A percentile compares a stretch with the other conserved stretches of the same genome.
phyloP scores from a whole-genome alignment of 2,329 filamentous ascomycete species.

The Neofusicoccum cordaticola region DNA sequence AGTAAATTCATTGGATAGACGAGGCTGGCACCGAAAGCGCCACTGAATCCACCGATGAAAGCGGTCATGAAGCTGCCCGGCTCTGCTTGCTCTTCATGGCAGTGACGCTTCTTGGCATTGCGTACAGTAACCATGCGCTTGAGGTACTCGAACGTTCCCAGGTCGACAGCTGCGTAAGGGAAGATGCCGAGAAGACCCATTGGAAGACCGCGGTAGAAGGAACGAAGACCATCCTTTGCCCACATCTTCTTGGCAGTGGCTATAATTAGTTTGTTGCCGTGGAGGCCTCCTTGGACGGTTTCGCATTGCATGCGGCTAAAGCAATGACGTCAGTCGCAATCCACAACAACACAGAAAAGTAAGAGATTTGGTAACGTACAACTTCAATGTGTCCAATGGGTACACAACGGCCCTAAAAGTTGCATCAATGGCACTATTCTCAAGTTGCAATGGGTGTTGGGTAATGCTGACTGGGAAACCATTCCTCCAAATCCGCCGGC shows the following conservation, averaged over 20 bases:
- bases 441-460: slow-evolving; percentile 17
- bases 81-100: slow-evolving; percentile 75
- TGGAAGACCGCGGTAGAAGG: slow-evolving; percentile 87
- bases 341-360: neutral
- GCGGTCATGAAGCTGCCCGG: slow-evolving; percentile 82
- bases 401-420: slow-evolving; percentile 78
- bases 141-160: slow-evolving; percentile 90
- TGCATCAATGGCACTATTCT: slow-evolving; percentile 9
- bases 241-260: slow-evolving; percentile 87
- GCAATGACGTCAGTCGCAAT: slow-evolving; percentile 19
- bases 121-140: slow-evolving; percentile 71
- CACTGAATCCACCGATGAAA: slow-evolving; percentile 84
- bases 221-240: slow-evolving; percentile 66
- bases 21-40: slow-evolving; percentile 85
- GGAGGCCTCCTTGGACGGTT: slow-evolving; percentile 79
- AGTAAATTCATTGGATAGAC: slow-evolving; percentile 96
- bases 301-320: slow-evolving; percentile 83
- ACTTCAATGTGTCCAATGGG: slow-evolving; percentile 80
- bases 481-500: slow-evolving; percentile 90
- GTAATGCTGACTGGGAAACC: slow-evolving; percentile 71
- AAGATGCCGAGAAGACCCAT: slow-evolving; percentile 97
- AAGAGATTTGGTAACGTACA: slow-evolving; percentile 44
- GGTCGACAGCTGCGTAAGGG: slow-evolving; percentile 93
- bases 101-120: slow-evolving; percentile 65
- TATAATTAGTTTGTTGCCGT: slow-evolving; percentile 76